Evolutionary conservation across 1,139 yeast genomes (phyloP), one percentile per base, ranked within the genome.

Genomic region (Magnusiomyces tetraspermus): DNA sequence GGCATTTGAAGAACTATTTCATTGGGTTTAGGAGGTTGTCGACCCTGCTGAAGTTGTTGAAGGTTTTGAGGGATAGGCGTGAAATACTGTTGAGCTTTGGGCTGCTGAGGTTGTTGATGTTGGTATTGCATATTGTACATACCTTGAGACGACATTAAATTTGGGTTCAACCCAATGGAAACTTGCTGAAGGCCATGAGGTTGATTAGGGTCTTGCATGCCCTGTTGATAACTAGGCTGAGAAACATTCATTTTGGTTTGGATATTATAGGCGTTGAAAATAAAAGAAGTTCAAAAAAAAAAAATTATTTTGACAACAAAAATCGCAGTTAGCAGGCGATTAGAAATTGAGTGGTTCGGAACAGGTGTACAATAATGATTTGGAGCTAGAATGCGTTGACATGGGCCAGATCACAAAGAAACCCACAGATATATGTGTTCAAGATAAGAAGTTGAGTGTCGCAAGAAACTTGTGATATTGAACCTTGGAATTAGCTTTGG

Each of bases 1-100:
- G 42, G 42, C 42, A 38, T 38, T 38, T 47, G 43, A 42, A 33
- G 42, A n/a, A 48, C 48, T 33, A 45, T 47, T 46, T 51, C 52
- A 28, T 57, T 67, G 48, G 64, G 71, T 36, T 61, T 59, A 15
- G 26, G 30, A 43, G 19, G 48, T 24, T 43, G 53, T 24, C 38
- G 54, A 17, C 48, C 51, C 15, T 56, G 60, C 40, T 58, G 61
- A 45, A 62, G 70, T 44, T 65, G 71, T 31, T 65, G 66, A 50
- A 61, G 67, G 41, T 45, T 31, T 45, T 45, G 48, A 4, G 37
- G 40, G n/a, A 36, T 36, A 10, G 40, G 40, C 17, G 19, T 31
- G n/a, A 31, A 33, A 4, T 31, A 33, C n/a, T 17, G 40, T 45
- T 45, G 48, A 10, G n/a, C 26, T 31, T 46, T 28, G 21, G 33